Base-by-base conservation (phyloP, 306 rosid species). In the Alnus glutinosa region DNA sequence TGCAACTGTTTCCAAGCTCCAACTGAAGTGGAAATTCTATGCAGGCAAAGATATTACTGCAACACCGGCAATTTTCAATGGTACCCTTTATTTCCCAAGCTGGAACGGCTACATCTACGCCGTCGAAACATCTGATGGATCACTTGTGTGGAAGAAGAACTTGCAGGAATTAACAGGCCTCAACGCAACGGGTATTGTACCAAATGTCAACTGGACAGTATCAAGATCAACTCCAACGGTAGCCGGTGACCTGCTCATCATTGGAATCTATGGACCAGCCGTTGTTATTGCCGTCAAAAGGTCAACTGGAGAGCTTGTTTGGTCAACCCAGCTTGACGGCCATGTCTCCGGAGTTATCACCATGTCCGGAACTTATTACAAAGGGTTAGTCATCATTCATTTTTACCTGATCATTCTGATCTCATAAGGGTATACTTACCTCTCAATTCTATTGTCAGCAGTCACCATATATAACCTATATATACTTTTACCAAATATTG, bases 31-130 rank as follows among this genome's bases (percentile, higher is more conserved):
- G 97, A 55, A 84, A 49, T 88, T 92, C 72, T 46, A 48, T 4
- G 90, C 88, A 14, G 93, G 94, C 0, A 73, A 77, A 46, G 94
- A 87, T 78, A 84, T 92, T 66, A 78, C 87, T 1, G 90, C 85
- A 46, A 92, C 91, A 0, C 97, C 92, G 2, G 88, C 89, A 3
- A 87, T 88, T 52, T 80, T 46, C 37, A 36, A 87, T 1, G 88
- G 82, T 4, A 78, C 57, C 7, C 61, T 88, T 4, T 92, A 92
- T 52, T 92, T 92, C 48, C 91, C 94, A 7, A 80, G 85, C 48
- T 88, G 97, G 92, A 90, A 92, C 47, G 97, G 97, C 0, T 64
- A 79, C 12, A 75, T 89, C 11, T 89, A 51, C 4, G 91, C 94
- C 0, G 75, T 92, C 34, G 87, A 73, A 61, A 81, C 75, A 9